Evolutionary conservation across 208 protist species (phyloP), one percentile per base, ranked within the genome.

Genomic region (Acanthamoeba lenticulata): DNA sequence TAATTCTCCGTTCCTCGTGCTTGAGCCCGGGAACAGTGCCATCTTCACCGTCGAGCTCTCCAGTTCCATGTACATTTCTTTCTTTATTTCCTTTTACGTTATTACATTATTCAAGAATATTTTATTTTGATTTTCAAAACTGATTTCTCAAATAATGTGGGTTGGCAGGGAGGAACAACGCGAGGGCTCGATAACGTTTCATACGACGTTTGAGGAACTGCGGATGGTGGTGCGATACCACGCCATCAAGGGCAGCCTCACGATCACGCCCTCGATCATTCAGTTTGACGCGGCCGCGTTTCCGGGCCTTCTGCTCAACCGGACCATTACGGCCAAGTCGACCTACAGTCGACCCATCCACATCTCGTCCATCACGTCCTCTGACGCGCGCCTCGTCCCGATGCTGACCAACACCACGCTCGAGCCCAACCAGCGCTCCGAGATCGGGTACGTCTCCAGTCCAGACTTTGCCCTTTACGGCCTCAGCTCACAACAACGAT

Each of bases 21-120:
- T 92, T 13, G 86, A 92, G 57, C 86, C 86, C 11, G 86, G 86
- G 1, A 92, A 92, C 86, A 92, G 86, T 34, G 86, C 86, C 24
- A 92, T 92, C 40, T 92, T 92, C 38, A 92, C 86, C 19, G 86
- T 72, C 11, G 86, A 92, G 36, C 55, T 92, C 15, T 92, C 86
- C 40, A 52, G 79, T 42, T 89, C 79, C 3, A 1, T 32, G 49
- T 89, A 42, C 79, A n/a, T 40, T 2, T 40, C 24, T 24, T 79
- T 40, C n/a, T 79, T 60, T 79, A 29, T 13, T 40, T 79, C n/a
- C 15, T 79, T 15, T 32, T 40, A 19, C n/a, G 24, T 44, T n/a
- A n/a, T n/a, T n/a, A n/a, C n/a, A n/a, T n/a, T n/a, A n/a, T n/a
- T n/a, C n/a, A n/a, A n/a, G n/a, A n/a, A n/a, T n/a, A n/a, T n/a